phyloP scores from a whole-genome alignment of 768 basidiomycete species.

The Mycena haematopus region DNA sequence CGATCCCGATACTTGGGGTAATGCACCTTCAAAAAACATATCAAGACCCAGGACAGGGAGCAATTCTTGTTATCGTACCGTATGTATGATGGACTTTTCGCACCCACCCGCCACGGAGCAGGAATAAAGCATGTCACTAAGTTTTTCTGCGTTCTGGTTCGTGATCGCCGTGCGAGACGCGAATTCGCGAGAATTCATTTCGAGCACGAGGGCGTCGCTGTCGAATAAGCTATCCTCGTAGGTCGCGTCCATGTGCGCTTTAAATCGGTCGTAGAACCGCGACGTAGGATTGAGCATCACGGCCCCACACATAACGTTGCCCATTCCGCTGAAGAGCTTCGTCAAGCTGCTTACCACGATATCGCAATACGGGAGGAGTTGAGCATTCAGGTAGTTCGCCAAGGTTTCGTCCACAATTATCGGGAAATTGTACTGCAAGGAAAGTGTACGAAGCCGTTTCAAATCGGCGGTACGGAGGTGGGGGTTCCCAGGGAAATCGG shows the following conservation, averaged over 20 bases:
- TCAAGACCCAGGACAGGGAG: neutral
- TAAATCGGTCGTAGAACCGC: conserved; percentile 45
- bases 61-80: conserved; percentile 34
- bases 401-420: conserved; percentile 62
- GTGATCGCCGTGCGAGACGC: conserved; percentile 46
- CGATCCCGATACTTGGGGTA: conserved; percentile 46
- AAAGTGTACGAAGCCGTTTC: conserved; percentile 45
- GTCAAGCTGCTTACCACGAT: conserved; percentile 58
- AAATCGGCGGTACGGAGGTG: conserved; percentile 55
- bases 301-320: conserved; percentile 63
- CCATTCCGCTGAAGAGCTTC: conserved; percentile 60
- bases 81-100: conserved; percentile 41
- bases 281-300: conserved; percentile 55
- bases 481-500: conserved; percentile 61
- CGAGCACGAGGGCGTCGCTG: conserved; percentile 60
- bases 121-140: conserved; percentile 49
- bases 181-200: conserved; percentile 60
- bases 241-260: conserved; percentile 36
- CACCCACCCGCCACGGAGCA: conserved; percentile 30
- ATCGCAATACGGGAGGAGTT: conserved; percentile 52
- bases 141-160: conserved; percentile 52
- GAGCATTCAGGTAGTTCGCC: conserved; percentile 58
- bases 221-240: conserved; percentile 57
- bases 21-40: neutral
- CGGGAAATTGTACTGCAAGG: conserved; percentile 53